These are phyloP conservation scores for Leonotis leonurus DNA, from an alignment of 257 asterid genomes.

Conservation along the genomic window DNA sequence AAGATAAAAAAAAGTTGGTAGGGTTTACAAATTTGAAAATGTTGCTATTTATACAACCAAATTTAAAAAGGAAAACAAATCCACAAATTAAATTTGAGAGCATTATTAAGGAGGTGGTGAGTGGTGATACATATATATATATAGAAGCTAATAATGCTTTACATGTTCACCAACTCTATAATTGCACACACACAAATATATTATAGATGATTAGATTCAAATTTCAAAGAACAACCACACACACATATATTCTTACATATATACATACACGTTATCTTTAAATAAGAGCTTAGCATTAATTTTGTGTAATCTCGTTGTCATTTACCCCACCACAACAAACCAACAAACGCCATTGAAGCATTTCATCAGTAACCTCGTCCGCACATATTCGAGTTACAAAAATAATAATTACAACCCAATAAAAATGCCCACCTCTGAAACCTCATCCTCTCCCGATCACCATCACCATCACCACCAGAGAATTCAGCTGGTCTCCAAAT, in stretches of 20 bases:
- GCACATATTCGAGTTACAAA: slow-evolving; percentile 7
- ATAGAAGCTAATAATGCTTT: slow-evolving; percentile 18
- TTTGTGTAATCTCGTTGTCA: neutral
- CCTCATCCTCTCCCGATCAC: slow-evolving; percentile 27
- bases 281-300: neutral
- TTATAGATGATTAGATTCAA: too few relatives aligned
- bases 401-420: neutral
- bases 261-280: neutral
- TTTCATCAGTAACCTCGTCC: neutral
- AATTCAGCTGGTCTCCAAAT: slow-evolving; percentile 63
- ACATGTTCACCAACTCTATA: slow-evolving; percentile 34
- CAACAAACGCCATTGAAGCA: neutral
- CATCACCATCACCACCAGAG: slow-evolving; percentile 14
- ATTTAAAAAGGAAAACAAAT: too few relatives aligned
- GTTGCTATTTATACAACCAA: too few relatives aligned
- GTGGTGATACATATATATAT: neutral
- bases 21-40: too few relatives aligned
- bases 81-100: too few relatives aligned
- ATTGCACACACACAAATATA: slow-evolving; percentile 8
- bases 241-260: neutral
- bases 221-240: too few relatives aligned
- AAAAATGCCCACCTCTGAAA: slow-evolving; percentile 39
- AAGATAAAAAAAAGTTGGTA: too few relatives aligned
- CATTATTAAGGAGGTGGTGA: too few relatives aligned
- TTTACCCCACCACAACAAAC: slow-evolving; percentile 20